A percentile compares a stretch with the other conserved stretches of the same genome.
phyloP scores from a whole-genome alignment of 2,329 filamentous ascomycete species.

The Fusarium sp. region DNA sequence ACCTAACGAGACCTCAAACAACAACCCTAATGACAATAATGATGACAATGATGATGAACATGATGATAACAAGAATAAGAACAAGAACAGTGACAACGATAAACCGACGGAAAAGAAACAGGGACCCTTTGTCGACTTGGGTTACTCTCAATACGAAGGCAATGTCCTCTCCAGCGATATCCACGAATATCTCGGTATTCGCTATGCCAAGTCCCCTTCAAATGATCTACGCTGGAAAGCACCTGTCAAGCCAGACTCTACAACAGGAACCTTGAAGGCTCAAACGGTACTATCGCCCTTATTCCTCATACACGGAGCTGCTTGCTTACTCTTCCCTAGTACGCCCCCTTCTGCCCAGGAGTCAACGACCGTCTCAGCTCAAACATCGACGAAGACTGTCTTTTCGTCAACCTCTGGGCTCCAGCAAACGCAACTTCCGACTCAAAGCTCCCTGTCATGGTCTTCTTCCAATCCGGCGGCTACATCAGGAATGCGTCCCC shows the following conservation, averaged over 20 bases:
- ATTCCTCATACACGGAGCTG: neutral
- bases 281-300: slow-evolving; percentile 44
- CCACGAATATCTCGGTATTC: slow-evolving; percentile 60
- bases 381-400: slow-evolving; percentile 57
- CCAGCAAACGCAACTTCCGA: slow-evolving; percentile 49
- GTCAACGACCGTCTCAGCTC: slow-evolving; percentile 43
- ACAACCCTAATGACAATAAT: neutral
- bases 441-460: slow-evolving; percentile 53
- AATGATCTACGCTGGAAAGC: slow-evolving; percentile 63
- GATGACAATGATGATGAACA: slow-evolving; percentile 8
- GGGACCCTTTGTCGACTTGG: slow-evolving; percentile 52
- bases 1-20: slow-evolving; percentile 1
- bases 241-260: slow-evolving; percentile 57
- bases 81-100: neutral
- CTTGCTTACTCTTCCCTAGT: slow-evolving; percentile 48
- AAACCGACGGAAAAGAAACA: neutral
- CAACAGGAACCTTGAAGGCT: slow-evolving; percentile 51
- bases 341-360: slow-evolving; percentile 59
- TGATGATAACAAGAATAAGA: neutral
- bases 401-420: slow-evolving; percentile 62
- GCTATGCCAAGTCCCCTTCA: slow-evolving; percentile 64
- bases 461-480: slow-evolving; percentile 61
- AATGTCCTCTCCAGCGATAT: slow-evolving; percentile 53
- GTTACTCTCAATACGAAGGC: slow-evolving; percentile 60
- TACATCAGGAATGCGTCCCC: slow-evolving; percentile 62